A percentile compares a stretch with the other conserved stretches of the same genome.
These are phyloP conservation scores for Penicillium canariense DNA, from an alignment of 495 filamentous ascomycete species.

Conservation along the genomic window DNA sequence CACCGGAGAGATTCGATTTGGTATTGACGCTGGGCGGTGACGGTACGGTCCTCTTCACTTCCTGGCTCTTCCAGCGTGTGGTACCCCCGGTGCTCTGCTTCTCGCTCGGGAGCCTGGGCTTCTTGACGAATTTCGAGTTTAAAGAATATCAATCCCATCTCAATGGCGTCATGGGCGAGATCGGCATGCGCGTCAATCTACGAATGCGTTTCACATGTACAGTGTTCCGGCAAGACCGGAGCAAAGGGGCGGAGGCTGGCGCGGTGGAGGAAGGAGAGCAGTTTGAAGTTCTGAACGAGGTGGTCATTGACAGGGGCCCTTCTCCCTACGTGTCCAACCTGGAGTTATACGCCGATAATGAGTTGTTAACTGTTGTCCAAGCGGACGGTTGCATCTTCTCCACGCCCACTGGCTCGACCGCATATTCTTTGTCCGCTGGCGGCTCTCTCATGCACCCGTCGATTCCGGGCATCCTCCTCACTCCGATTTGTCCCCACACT, in stretches of 20 bases:
- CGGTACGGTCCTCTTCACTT: slow-evolving; percentile 88
- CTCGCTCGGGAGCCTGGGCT: slow-evolving; percentile 83
- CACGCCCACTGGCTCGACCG: slow-evolving; percentile 91
- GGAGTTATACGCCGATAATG: slow-evolving; percentile 90
- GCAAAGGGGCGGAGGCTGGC: slow-evolving; percentile 41
- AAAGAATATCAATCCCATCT: slow-evolving; percentile 76
- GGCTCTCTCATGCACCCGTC: slow-evolving; percentile 95
- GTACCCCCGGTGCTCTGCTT: slow-evolving; percentile 90
- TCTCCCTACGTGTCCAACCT: slow-evolving; percentile 95
- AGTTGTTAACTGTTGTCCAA: slow-evolving; percentile 89
- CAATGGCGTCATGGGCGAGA: slow-evolving; percentile 81
- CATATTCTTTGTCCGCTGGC: slow-evolving; percentile 93
- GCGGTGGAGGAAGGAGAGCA: slow-evolving; percentile 75
- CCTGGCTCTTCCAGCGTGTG: slow-evolving; percentile 90
- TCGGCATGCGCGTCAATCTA: slow-evolving; percentile 91
- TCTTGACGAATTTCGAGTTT: slow-evolving; percentile 92
- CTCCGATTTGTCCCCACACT: slow-evolving; percentile 96
- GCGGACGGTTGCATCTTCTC: slow-evolving; percentile 97
- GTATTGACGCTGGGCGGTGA: slow-evolving; percentile 91
- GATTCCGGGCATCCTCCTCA: slow-evolving; percentile 94
- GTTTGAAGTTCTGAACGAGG: slow-evolving; percentile 94
- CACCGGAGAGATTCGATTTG: slow-evolving; percentile 87
- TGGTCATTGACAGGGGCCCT: slow-evolving; percentile 95
- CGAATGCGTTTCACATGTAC: slow-evolving; percentile 98
- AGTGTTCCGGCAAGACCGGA: slow-evolving; percentile 64